A percentile compares a stretch with the other conserved stretches of the same genome.
Evolutionary conservation across 805 yeast species (phyloP).

Genomic region (Kodamaea restingae): DNA sequence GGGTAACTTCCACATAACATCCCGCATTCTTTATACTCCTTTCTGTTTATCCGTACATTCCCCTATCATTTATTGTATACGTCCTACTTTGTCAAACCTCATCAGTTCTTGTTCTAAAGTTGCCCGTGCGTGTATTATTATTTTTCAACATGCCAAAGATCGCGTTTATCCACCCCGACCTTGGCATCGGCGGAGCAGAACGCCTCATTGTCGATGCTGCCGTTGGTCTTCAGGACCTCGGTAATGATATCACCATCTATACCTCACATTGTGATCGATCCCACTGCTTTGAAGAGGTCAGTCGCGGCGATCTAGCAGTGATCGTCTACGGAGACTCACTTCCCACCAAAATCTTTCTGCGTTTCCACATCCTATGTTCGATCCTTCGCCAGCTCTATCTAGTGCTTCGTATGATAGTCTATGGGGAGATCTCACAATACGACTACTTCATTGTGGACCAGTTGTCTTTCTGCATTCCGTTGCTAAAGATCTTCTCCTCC

Average conservation of each 20-base stretch:
- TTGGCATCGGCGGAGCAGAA: slow-evolving; percentile 98
- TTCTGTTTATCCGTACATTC: no score
- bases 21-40: no score
- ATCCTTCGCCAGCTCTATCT: slow-evolving; percentile 76
- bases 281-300: slow-evolving; percentile 91
- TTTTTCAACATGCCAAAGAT: slow-evolving; percentile 28
- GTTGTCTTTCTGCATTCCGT: slow-evolving; percentile 76
- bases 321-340: slow-evolving; percentile 77
- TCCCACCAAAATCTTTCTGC: slow-evolving; percentile 66
- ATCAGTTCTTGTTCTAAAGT: neutral
- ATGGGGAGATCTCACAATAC: slow-evolving; percentile 45
- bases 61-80: no score
- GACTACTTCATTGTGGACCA: slow-evolving; percentile 88
- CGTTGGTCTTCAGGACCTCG: slow-evolving; percentile 64
- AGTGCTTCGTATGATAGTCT: slow-evolving; percentile 40
- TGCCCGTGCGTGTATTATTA: no score
- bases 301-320: slow-evolving; percentile 54
- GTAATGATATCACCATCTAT: slow-evolving; percentile 59
- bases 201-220: slow-evolving; percentile 96
- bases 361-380: slow-evolving; percentile 77
- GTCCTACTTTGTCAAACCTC: no score
- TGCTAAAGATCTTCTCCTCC: slow-evolving; percentile 46
- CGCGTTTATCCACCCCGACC: slow-evolving; percentile 91
- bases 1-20: no score
- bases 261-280: slow-evolving; percentile 86